Evolutionary conservation across 2,329 filamentous ascomycete genomes (phyloP).

Genomic region (Aspergillus sp.): DNA sequence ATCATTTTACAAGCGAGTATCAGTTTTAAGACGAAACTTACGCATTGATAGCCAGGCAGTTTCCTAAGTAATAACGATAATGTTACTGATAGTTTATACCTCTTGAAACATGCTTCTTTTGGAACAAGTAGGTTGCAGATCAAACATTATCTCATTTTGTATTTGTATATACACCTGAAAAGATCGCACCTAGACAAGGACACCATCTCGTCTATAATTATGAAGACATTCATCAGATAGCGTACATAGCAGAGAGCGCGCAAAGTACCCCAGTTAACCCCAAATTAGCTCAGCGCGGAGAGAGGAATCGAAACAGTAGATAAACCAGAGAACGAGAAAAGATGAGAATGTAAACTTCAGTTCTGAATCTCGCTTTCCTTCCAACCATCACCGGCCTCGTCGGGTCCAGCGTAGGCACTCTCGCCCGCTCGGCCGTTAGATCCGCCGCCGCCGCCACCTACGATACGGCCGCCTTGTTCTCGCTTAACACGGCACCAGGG

Average conservation of each 20-base stretch:
- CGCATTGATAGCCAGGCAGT: slow-evolving; percentile 17
- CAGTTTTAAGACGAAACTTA: slow-evolving; percentile 17
- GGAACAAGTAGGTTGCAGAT: not conserved
- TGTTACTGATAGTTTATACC: slow-evolving; percentile 10
- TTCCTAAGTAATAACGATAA: slow-evolving; percentile 16
- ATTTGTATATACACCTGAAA: not conserved
- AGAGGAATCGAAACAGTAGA: no score
- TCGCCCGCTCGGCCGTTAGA: slow-evolving; percentile 40
- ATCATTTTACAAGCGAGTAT: slow-evolving; percentile 12
- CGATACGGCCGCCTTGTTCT: slow-evolving; percentile 69
- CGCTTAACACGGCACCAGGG: slow-evolving; percentile 92
- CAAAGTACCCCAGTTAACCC: not conserved
- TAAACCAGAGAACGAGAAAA: not conserved
- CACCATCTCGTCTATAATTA: slow-evolving; percentile 10
- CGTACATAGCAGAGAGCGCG: not conserved
- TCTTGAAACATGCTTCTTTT: not conserved
- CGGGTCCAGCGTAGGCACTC: slow-evolving; percentile 47
- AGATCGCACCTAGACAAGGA: not conserved
- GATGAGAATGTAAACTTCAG: slow-evolving; percentile 30
- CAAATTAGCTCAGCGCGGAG: not conserved
- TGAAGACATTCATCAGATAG: not conserved
- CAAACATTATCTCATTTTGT: not conserved
- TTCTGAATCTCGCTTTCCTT: slow-evolving; percentile 69
- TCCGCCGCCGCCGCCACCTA: slow-evolving; percentile 43
- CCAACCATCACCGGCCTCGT: slow-evolving; percentile 58